Percentiles rank a stretch among this genome's conserved stretches.
Evolutionary conservation across 805 yeast species (phyloP).

Genomic region (Kregervanrija pseudodelftensis): DNA sequence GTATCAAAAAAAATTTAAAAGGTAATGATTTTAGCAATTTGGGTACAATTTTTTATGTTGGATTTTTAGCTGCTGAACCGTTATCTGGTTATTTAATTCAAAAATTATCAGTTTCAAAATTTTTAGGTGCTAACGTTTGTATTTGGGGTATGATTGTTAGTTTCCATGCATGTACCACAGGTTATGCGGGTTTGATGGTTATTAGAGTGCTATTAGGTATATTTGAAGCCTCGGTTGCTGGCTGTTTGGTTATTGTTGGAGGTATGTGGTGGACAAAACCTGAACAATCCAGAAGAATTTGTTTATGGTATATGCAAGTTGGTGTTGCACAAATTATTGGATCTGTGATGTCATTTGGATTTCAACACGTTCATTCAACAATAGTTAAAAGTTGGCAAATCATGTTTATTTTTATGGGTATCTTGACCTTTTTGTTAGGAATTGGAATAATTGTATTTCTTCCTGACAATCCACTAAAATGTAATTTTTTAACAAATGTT

Average conservation of each 20-base stretch:
- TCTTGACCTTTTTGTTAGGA: constrained; percentile 23
- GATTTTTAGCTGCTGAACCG: constrained; percentile 54
- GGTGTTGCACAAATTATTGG: constrained; percentile 21
- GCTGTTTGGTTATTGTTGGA: constrained; percentile 8
- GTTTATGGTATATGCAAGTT: constrained; percentile 18
- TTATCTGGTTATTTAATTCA: constrained; percentile 31
- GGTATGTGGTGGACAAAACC: constrained; percentile 20
- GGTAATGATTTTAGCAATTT: constrained; percentile 13
- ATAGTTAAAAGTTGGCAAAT: constrained; percentile 21
- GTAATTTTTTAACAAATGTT: constrained; percentile 24
- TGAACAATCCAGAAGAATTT: constrained; percentile 19
- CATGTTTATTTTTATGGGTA: constrained; percentile 25
- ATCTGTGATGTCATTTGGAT: constrained; percentile 22
- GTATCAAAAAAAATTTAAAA: constrained; percentile 14
- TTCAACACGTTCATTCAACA: constrained; percentile 18
- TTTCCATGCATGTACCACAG: constrained; percentile 35
- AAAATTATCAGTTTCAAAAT: constrained; percentile 26
- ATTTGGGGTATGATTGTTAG: constrained; percentile 40
- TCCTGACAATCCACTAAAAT: constrained; percentile 24
- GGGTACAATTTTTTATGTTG: constrained; percentile 32
- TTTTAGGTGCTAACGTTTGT: constrained; percentile 27
- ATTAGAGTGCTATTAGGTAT: constrained; percentile 42
- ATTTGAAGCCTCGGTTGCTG: constrained; percentile 19
- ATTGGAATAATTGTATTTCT: constrained; percentile 18
- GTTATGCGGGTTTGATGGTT: constrained; percentile 35